phyloP scores from a whole-genome alignment of 371 early-diverging fungal genomes.

The Rhizopus delemar region DNA sequence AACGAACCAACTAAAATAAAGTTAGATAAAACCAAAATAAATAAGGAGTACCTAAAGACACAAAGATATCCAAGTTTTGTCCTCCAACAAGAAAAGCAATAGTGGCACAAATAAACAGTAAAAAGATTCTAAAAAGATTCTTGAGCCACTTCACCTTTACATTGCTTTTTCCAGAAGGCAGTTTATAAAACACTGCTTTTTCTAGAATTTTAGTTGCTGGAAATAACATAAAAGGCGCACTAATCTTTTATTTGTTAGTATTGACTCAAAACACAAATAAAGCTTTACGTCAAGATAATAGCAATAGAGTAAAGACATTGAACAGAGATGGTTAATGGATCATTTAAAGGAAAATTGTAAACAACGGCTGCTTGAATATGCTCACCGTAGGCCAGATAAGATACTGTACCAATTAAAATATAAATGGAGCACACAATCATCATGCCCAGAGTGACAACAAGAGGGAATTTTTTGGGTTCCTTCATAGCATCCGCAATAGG shows the following conservation, averaged over 20 bases:
- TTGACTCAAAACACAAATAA: not conserved
- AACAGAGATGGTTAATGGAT: conserved; percentile 50
- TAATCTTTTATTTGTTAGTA: not conserved
- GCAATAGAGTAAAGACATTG: conserved; percentile 74
- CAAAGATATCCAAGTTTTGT: conserved; percentile 70
- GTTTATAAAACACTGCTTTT: conserved; percentile 47
- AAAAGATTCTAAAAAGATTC: conserved; percentile 56
- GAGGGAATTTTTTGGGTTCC: conserved; percentile 58
- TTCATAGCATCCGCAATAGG: conserved; percentile 62
- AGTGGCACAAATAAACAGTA: conserved; percentile 56
- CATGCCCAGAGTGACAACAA: conserved; percentile 60
- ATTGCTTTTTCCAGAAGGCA: conserved; percentile 32
- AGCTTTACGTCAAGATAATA: conserved; percentile 64
- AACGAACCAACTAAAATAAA: conserved; percentile 38
- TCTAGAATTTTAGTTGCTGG: conserved; percentile 76
- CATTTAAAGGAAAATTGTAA: conserved; percentile 61
- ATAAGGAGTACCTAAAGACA: conserved; percentile 41
- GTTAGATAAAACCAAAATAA: not conserved
- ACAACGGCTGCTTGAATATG: conserved; percentile 68
- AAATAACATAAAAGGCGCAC: conserved; percentile 67
- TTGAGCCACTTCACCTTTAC: conserved; percentile 65
- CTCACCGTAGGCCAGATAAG: conserved; percentile 71
- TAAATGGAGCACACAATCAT: conserved; percentile 60
- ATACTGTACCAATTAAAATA: conserved; percentile 63
- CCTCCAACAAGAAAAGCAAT: conserved; percentile 62